Evolutionary conservation across 257 asterid species (phyloP), one percentile per base, ranked within the genome.

Genomic region (Galeopsis tetrahit): DNA sequence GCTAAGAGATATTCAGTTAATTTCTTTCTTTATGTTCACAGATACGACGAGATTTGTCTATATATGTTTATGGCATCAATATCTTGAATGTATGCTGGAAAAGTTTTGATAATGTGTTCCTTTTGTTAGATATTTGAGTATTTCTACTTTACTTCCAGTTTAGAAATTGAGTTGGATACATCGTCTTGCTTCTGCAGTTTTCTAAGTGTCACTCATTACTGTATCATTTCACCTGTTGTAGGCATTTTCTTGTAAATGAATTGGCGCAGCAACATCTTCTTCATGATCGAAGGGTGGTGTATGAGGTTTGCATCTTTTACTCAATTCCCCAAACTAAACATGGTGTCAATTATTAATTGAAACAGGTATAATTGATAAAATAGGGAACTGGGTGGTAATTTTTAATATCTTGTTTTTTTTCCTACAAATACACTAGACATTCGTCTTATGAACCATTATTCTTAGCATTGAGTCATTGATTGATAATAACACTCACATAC

Each of bases 241-340:
- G 97, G 96, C 97, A 96, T 53, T 87, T 85, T 79, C 97, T 91
- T 67, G 95, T 91, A 13, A 91, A 91, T 81, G 96, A 91, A 77
- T 74, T 94, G 95, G 95, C 86, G 65, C 86, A 87, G n/a, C 98
- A 91, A 32, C 92, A 91, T 80, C 93, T 91, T 85, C 97, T 91
- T 77, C 97, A 91, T 59, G 97, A 91, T 84, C 82, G 98, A 76
- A 91, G 97, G 84, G 77, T 80, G 80, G 97, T 94, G 38, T 94
- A 91, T 4, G 97, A 94, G 98, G 99, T 94, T 64, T 66, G 82
- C 67, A 71, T 77, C 74, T 77, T 38, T 11, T 31, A 21, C 61
- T 55, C 4, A 34, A 21, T 55, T 55, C 69, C 10, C 69, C 36
- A 40, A n/a, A 6, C 36, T 58, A 40, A 63, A 63, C 51, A 21